Base-by-base conservation (phyloP, 192 early-diverging fungal species). In the Backusella luteola region DNA sequence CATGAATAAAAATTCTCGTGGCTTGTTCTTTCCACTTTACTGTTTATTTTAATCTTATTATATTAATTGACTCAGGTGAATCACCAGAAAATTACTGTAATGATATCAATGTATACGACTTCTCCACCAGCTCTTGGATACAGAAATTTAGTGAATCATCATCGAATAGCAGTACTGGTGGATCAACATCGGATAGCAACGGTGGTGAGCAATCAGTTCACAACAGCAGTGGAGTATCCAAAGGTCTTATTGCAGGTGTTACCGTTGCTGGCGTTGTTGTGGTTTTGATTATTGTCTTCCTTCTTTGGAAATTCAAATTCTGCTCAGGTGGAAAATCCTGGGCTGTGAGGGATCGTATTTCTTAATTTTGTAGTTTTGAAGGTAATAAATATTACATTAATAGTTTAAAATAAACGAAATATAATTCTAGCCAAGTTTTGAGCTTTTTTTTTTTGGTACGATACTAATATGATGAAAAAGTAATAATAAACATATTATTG, bases 241-340 rank as follows among this genome's bases (percentile, higher is more conserved):
- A 34, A 14, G 70, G 71, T 5, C 53, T 81, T 21, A 77, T 73
- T 67, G 71, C 76, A 68, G 80, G 80, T 39, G 76, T 77, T 17
- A 81, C 76, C 9, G 68, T 78, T 39, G 80, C 76, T 72, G 80
- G 56, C 44, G 76, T 59, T 12, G 69, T 78, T 53, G 39, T 81
- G 2, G 19, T 73, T 23, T 38, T 71, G 32, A 78, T 81, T 46
- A 70, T 78, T 44, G 21, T 52, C 6, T 81, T 81, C 69, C 35
- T 77, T 11, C 26, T 81, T 23, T 81, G 76, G 75, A 67, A 69
- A 21, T 81, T 81, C 73, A 39, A 39, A 39, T 39, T 8, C 9
- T n/a, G n/a, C n/a, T n/a, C n/a, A n/a, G n/a, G n/a, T n/a, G n/a
- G n/a, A n/a, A n/a, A 11, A 11, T 11, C 3, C 38, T 9, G 38